phyloP scores from a whole-genome alignment of 176 grass and related monocot species.

The Tillandsia fasciculata region DNA sequence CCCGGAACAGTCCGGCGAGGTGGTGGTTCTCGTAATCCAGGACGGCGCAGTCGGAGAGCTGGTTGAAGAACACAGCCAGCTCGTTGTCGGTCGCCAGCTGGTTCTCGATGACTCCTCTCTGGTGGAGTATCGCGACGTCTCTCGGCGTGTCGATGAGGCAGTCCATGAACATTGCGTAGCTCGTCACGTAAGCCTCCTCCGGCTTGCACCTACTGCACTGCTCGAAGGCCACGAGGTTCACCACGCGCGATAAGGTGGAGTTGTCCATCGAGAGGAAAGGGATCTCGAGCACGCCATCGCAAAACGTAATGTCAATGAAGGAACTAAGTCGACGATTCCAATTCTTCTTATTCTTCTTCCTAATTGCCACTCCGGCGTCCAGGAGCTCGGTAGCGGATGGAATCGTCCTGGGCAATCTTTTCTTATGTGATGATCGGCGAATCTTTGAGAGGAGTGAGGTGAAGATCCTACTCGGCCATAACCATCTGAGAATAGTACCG shows the following conservation, averaged over 20 bases:
- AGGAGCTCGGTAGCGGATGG: conserved; percentile 31
- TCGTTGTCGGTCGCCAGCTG: conserved; percentile 3
- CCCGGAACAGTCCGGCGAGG: background rate
- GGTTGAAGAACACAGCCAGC: conserved; percentile 8
- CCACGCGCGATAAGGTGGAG: background rate
- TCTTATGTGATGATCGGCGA: too few relatives aligned
- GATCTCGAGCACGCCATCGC: conserved; percentile 25
- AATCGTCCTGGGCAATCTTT: conserved; percentile 3
- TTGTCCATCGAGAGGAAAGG: conserved; percentile 23
- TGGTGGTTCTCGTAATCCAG: background rate
- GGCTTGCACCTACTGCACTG: background rate
- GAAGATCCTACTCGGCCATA: too few relatives aligned
- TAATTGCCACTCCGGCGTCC: conserved; percentile 21
- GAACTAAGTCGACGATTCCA: too few relatives aligned
- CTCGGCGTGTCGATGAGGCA: background rate
- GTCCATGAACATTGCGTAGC: background rate
- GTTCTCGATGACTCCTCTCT: conserved; percentile 11
- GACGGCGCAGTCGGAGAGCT: background rate
- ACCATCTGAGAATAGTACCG: too few relatives aligned
- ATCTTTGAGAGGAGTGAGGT: too few relatives aligned
- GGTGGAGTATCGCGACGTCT: background rate
- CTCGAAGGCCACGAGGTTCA: conserved; percentile 35
- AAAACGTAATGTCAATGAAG: conserved; percentile 22
- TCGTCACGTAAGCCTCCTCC: conserved; percentile 4
- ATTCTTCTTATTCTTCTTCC: background rate